Conservation (phyloP, 1,139 yeast genomes). For the Pichia cactophila region DNA sequence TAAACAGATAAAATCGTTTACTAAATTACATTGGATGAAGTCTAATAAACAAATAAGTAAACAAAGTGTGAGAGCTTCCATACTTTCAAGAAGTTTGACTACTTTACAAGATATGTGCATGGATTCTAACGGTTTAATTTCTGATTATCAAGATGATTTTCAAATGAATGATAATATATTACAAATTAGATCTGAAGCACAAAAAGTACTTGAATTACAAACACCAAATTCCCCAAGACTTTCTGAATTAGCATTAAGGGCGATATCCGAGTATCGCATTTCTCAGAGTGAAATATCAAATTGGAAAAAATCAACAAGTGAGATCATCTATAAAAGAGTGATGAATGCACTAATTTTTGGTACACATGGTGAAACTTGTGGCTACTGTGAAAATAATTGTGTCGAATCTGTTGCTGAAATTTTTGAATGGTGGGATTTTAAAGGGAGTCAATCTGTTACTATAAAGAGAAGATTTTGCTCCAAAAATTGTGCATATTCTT, state of each 20-base stretch:
- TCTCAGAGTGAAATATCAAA: conserved; percentile 37
- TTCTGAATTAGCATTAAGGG: conserved; percentile 36
- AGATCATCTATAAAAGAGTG: conserved; percentile 32
- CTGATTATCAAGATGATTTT: conserved; percentile 12
- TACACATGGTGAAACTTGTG: conserved; percentile 41
- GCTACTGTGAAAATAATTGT: conserved; percentile 37
- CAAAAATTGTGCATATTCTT: conserved; percentile 33
- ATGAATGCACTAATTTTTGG: conserved; percentile 40
- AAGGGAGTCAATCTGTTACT: conserved; percentile 35
- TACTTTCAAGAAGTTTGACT: conserved; percentile 24
- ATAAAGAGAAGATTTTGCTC: conserved; percentile 41
- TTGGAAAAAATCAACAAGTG: conserved; percentile 38
- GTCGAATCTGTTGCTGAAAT: conserved; percentile 47
- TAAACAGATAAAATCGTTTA: conserved; percentile 19
- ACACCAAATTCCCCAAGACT: conserved; percentile 32
- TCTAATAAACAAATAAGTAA: conserved; percentile 19
- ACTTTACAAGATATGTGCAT: conserved; percentile 21
- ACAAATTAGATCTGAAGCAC: conserved; percentile 6
- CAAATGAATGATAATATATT: conserved; percentile 5
- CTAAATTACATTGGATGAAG: conserved; percentile 24
- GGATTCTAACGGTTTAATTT: conserved; percentile 10
- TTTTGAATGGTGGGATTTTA: conserved; percentile 56
- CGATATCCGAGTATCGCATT: conserved; percentile 38
- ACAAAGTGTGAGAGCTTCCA: conserved; percentile 18
- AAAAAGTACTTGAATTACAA: conserved; percentile 4